Conservation (phyloP, 306 rosid species). For the Vigna angularis region DNA sequence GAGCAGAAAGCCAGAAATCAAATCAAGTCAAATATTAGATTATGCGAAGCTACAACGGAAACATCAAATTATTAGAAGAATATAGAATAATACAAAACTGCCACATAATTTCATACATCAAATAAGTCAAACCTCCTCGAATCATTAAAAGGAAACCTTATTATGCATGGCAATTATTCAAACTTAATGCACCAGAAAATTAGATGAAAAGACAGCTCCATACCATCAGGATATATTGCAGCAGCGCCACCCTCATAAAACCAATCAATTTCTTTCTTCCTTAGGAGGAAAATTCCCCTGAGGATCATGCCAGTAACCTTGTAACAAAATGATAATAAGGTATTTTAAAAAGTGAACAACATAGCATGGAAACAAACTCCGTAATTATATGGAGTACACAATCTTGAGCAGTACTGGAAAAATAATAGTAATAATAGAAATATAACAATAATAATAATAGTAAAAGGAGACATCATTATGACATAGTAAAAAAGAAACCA, state of each 20-base stretch:
- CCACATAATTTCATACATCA: conserved; percentile 19
- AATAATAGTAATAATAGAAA: neutral
- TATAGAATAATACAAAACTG: conserved; percentile 30
- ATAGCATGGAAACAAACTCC: conserved; percentile 36
- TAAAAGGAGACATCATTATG: conserved; percentile 3
- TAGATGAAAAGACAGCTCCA: conserved; percentile 18
- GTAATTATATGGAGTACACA: conserved; percentile 15
- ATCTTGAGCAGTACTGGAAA: conserved; percentile 7
- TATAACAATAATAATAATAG: neutral
- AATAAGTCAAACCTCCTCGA: conserved; percentile 14
- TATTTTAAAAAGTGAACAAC: conserved; percentile 32
- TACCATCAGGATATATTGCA: conserved; percentile 94
- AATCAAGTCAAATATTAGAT: conserved; percentile 30
- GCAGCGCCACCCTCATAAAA: conserved; percentile 99
- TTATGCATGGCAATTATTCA: conserved; percentile 20
- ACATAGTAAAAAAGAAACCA: conserved; percentile 15
- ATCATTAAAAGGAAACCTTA: conserved; percentile 19
- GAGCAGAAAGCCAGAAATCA: conserved; percentile 32
- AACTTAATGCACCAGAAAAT: conserved; percentile 32
- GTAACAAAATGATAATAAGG: conserved; percentile 45
- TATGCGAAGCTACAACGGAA: conserved; percentile 25
- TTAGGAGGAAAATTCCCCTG: conserved; percentile 87
- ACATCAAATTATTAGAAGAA: neutral
- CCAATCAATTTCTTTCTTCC: conserved; percentile 97
- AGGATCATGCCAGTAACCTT: conserved; percentile 91